Percentiles rank a stretch among this genome's conserved stretches.
Evolutionary conservation across 192 early-diverging fungal species (phyloP).

Genomic region (Blastocladiella britannica): DNA sequence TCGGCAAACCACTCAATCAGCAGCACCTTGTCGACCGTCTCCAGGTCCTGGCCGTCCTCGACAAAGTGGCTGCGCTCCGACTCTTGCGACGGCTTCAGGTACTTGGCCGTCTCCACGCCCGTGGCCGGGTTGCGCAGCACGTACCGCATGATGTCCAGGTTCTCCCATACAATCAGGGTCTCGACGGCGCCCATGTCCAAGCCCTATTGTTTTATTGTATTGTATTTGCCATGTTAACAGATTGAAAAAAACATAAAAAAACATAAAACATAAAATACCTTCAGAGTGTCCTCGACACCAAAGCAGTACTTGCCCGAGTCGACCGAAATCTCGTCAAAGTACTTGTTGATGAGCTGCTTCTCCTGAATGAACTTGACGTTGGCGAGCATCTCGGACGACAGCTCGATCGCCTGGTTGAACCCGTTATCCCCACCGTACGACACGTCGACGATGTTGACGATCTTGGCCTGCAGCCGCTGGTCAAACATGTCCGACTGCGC

Average conservation of each 20-base stretch:
- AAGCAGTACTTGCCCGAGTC: constrained; percentile 94
- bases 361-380: constrained; percentile 99
- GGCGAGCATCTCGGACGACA: constrained; percentile 69
- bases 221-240: no score
- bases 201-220: constrained; percentile 23
- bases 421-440: constrained; percentile 99
- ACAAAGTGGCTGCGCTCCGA: constrained; percentile 49
- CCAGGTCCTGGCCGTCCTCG: constrained; percentile 53
- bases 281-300: constrained; percentile 87
- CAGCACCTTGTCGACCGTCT: constrained; percentile 54
- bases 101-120: constrained; percentile 39
- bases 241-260: background rate
- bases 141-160: constrained; percentile 60
- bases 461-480: constrained; percentile 64
- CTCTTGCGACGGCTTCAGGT: constrained; percentile 73
- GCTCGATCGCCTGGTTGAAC: constrained; percentile 92
- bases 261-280: constrained; percentile 10
- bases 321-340: constrained; percentile 92
- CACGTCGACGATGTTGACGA: constrained; percentile 88
- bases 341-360: constrained; percentile 85
- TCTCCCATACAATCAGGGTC: constrained; percentile 92
- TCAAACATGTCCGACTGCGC: constrained; percentile 91
- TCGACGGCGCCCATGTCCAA: constrained; percentile 97
- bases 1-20: constrained; percentile 96
- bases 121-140: constrained; percentile 52